A percentile compares a stretch with the other conserved stretches of the same genome.
Evolutionary conservation across 306 rosid species (phyloP).

Genomic region (Fagus crenata): DNA sequence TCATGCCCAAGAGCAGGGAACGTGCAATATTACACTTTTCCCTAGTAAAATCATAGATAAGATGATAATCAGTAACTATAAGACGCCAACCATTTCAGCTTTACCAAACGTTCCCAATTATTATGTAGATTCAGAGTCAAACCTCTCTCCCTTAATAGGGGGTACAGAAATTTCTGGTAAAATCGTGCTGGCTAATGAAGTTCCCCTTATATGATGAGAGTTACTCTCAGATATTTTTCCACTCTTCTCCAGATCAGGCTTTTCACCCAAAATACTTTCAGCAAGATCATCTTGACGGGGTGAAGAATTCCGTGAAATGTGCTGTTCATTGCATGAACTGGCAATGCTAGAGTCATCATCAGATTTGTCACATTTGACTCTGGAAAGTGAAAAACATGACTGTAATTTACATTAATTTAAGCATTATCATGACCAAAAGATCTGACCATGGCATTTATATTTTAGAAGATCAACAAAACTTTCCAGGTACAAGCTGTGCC

Average conservation of each 20-base stretch:
- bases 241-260: slow-evolving; percentile 45
- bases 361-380: slow-evolving; percentile 51
- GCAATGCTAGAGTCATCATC: slow-evolving; percentile 52
- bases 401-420: slow-evolving; percentile 7
- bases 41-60: slow-evolving; percentile 1
- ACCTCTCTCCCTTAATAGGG: slow-evolving; percentile 61
- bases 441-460: slow-evolving; percentile 12
- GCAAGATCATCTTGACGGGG: slow-evolving; percentile 43
- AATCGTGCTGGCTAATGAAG: slow-evolving; percentile 41
- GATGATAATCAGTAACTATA: not conserved
- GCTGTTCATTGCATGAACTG: slow-evolving; percentile 55
- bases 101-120: slow-evolving; percentile 1
- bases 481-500: slow-evolving; percentile 16
- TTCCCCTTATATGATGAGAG: slow-evolving; percentile 48
- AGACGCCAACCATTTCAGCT: not conserved
- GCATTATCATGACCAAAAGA: not conserved
- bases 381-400: slow-evolving; percentile 37
- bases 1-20: too few species aligned
- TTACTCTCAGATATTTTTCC: slow-evolving; percentile 38
- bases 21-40: not conserved
- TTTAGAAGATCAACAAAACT: slow-evolving; percentile 32
- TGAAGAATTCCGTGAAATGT: slow-evolving; percentile 46
- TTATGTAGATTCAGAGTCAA: slow-evolving; percentile 21
- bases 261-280: slow-evolving; percentile 49
- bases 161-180: slow-evolving; percentile 44